A percentile compares a stretch with the other conserved stretches of the same genome.
Conservation (phyloP, 352 stramenopile genomes). For the Plasmopara viticola region DNA sequence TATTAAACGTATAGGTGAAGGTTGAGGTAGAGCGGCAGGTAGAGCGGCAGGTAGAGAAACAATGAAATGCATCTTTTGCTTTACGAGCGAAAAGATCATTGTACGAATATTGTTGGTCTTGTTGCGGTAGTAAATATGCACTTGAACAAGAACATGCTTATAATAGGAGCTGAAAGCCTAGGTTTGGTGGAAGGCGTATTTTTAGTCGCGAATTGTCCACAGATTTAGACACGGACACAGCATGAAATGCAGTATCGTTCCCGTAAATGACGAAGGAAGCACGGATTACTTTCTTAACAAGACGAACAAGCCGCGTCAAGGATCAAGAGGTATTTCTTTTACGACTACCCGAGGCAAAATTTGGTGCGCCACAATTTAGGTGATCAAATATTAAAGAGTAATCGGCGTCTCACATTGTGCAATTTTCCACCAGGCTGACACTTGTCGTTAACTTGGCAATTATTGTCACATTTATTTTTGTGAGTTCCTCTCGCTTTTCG, state of each 20-base stretch:
- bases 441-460: slow-evolving; percentile 43
- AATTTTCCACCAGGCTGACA: slow-evolving; percentile 26
- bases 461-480: slow-evolving; percentile 48
- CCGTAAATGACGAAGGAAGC: slow-evolving; percentile 4
- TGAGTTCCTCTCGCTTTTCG: slow-evolving; percentile 44
- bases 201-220: background rate
- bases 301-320: slow-evolving; percentile 1
- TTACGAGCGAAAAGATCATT: background rate
- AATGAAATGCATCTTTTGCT: background rate
- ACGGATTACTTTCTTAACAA: background rate
- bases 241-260: slow-evolving; percentile 13
- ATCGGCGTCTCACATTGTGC: background rate
- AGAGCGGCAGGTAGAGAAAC: background rate
- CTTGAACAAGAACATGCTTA: background rate
- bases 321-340: slow-evolving; percentile 21
- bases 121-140: background rate
- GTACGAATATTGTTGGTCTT: no score
- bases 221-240: background rate
- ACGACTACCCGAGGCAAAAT: slow-evolving; percentile 21
- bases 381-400: background rate
- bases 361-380: slow-evolving; percentile 15
- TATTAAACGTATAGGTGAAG: slow-evolving; percentile 49
- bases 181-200: background rate
- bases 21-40: background rate
- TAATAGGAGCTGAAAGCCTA: background rate